Conservation (phyloP, 2,329 filamentous ascomycete species). For the Metarhizium sp. region DNA sequence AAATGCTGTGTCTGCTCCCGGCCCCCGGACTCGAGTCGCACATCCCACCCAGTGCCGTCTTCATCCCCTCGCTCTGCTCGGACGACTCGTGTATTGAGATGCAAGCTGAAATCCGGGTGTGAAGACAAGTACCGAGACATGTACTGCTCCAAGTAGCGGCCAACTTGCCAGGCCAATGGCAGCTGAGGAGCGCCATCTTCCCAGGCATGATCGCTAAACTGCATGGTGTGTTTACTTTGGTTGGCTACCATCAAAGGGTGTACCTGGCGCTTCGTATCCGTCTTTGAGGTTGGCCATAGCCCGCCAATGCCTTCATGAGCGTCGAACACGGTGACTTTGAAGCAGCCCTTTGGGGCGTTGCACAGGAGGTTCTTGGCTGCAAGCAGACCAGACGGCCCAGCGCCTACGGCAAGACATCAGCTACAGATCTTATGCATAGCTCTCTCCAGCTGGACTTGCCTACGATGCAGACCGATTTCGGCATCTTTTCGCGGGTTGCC, state of each 20-base stretch:
- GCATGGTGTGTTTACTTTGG: conserved; percentile 67
- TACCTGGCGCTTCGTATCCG: conserved; percentile 41
- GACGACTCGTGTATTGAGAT: conserved; percentile 39
- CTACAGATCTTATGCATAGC: not conserved
- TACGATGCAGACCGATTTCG: conserved; percentile 31
- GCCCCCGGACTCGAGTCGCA: conserved; percentile 26
- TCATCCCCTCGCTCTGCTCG: conserved; percentile 22
- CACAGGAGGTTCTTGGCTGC: conserved; percentile 65
- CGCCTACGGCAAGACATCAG: conserved; percentile 35
- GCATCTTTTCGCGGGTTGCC: conserved; percentile 16
- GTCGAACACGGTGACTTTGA: conserved; percentile 64
- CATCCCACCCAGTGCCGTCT: conserved; percentile 28
- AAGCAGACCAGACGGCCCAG: conserved; percentile 59
- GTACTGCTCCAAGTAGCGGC: conserved; percentile 62
- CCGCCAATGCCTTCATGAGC: conserved; percentile 57
- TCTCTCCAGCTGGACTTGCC: conserved; percentile 17
- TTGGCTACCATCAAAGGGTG: conserved; percentile 65
- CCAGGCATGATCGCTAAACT: conserved; percentile 67
- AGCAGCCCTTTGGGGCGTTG: conserved; percentile 42
- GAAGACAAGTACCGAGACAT: conserved; percentile 43
- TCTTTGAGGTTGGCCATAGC: conserved; percentile 57
- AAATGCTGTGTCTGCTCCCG: conserved; percentile 42
- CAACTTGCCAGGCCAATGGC: conserved; percentile 69
- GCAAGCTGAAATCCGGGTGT: conserved; percentile 30
- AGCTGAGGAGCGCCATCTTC: conserved; percentile 50